Conservation (phyloP, 768 basidiomycete genomes). For the Dioszegia aurantiaca region DNA sequence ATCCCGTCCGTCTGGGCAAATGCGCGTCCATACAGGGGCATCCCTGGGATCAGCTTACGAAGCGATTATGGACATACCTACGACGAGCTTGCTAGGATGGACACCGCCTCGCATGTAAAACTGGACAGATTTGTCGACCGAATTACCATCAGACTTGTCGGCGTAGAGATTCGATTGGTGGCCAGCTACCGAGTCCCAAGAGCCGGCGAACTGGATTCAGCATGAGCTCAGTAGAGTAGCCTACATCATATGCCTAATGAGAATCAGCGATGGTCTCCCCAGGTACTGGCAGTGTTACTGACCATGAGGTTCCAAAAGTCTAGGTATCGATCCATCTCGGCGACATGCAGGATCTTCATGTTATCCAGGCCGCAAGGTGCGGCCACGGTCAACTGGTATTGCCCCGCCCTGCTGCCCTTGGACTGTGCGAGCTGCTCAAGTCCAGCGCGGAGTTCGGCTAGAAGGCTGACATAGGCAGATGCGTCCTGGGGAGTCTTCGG, state of each 20-base stretch:
- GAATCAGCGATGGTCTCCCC: neutral
- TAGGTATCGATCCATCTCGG: slow-evolving; percentile 76
- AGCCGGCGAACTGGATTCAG: slow-evolving; percentile 63
- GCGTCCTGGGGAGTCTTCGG: slow-evolving; percentile 76
- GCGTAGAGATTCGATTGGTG: slow-evolving; percentile 82
- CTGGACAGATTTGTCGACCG: slow-evolving; percentile 67
- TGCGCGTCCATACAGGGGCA: slow-evolving; percentile 89
- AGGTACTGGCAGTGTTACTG: slow-evolving; percentile 13
- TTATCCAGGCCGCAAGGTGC: slow-evolving; percentile 88
- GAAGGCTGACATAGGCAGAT: slow-evolving; percentile 73
- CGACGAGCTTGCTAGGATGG: slow-evolving; percentile 70
- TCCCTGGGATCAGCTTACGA: slow-evolving; percentile 55
- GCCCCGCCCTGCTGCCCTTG: slow-evolving; percentile 60
- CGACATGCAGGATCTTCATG: slow-evolving; percentile 72
- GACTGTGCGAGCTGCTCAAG: slow-evolving; percentile 73
- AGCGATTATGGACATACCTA: slow-evolving; percentile 60
- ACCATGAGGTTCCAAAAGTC: slow-evolving; percentile 99
- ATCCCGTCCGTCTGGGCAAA: slow-evolving; percentile 83
- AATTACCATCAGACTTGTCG: slow-evolving; percentile 58
- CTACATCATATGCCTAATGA: slow-evolving; percentile 51
- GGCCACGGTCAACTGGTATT: slow-evolving; percentile 67
- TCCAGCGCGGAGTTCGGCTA: slow-evolving; percentile 69
- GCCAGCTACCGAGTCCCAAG: slow-evolving; percentile 64
- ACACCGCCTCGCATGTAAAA: slow-evolving; percentile 74
- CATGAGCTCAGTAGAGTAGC: slow-evolving; percentile 5